Evolutionary conservation across 1,284 basidiomycete species (phyloP).

Genomic region (Microbotryum lychnidis-dioicae): DNA sequence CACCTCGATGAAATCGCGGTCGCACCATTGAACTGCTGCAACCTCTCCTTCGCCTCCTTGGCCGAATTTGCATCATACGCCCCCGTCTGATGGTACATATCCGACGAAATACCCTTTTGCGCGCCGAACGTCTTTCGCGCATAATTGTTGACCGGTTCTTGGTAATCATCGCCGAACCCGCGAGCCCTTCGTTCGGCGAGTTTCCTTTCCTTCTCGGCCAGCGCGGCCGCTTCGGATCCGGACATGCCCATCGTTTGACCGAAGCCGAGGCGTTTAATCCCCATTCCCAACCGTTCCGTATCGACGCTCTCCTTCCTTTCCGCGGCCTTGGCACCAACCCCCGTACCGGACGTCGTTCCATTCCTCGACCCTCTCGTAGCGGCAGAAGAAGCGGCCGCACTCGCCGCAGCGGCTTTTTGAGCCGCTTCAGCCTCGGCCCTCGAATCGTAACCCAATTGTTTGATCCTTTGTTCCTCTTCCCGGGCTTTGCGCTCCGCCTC

Average conservation of each 20-base stretch:
- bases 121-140: slow-evolving; percentile 84
- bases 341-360: slow-evolving; percentile 8
- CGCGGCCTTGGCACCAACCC: background rate
- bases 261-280: slow-evolving; percentile 78
- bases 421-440: slow-evolving; percentile 54
- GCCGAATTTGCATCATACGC: slow-evolving; percentile 68
- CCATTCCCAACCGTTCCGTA: slow-evolving; percentile 61
- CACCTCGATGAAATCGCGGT: slow-evolving; percentile 82
- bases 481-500: slow-evolving; percentile 78
- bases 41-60: slow-evolving; percentile 69
- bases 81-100: slow-evolving; percentile 93
- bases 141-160: slow-evolving; percentile 38
- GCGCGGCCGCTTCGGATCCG: slow-evolving; percentile 33
- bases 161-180: slow-evolving; percentile 29
- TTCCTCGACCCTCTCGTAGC: slow-evolving; percentile 19
- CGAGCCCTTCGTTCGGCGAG: slow-evolving; percentile 27
- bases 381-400: slow-evolving; percentile 36
- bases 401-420: slow-evolving; percentile 40
- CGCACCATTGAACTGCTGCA: slow-evolving; percentile 82
- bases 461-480: slow-evolving; percentile 81
- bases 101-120: slow-evolving; percentile 93
- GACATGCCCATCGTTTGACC: slow-evolving; percentile 51
- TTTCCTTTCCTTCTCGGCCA: slow-evolving; percentile 30
- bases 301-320: slow-evolving; percentile 41
- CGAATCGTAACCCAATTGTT: slow-evolving; percentile 79